Conservation (phyloP, 139 green algal species). For the Gonium pectorale region DNA sequence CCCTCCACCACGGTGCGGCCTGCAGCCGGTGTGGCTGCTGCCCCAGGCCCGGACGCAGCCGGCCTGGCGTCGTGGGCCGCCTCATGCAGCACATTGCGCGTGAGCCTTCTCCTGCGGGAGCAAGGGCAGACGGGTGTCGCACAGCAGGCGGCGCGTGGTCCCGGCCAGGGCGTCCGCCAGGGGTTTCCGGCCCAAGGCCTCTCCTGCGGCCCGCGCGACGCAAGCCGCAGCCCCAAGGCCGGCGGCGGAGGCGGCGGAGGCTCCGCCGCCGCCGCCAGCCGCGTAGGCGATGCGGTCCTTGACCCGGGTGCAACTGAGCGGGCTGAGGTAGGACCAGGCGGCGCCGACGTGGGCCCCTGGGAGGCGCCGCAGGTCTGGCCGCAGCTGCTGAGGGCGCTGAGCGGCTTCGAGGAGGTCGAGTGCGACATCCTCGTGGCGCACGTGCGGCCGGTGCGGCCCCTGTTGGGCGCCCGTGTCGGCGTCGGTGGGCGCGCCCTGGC, state of each 20-base stretch:
- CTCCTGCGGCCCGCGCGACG: no score
- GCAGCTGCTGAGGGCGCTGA: background rate
- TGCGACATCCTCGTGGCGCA: background rate
- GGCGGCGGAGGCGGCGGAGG: background rate
- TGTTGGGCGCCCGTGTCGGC: background rate
- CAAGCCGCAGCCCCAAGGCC: no score
- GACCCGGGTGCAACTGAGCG: background rate
- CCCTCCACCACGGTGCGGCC: no score
- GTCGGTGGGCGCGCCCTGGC: background rate
- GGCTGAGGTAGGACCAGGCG: background rate
- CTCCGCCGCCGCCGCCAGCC: background rate
- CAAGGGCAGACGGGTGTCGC: no score
- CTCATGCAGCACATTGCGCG: no score
- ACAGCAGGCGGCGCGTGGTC: no score
- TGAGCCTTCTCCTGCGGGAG: no score
- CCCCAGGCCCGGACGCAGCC: no score
- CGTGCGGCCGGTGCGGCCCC: background rate
- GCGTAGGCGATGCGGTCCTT: background rate
- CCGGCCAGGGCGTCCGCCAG: no score
- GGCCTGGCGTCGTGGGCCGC: no score
- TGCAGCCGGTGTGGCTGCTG: no score
- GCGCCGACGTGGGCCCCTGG: background rate
- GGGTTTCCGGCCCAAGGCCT: no score
- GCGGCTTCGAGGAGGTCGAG: conserved; percentile 32
- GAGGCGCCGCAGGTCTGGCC: background rate